Conservation (phyloP, 2,329 filamentous ascomycete genomes). For the Beauveria sp. region DNA sequence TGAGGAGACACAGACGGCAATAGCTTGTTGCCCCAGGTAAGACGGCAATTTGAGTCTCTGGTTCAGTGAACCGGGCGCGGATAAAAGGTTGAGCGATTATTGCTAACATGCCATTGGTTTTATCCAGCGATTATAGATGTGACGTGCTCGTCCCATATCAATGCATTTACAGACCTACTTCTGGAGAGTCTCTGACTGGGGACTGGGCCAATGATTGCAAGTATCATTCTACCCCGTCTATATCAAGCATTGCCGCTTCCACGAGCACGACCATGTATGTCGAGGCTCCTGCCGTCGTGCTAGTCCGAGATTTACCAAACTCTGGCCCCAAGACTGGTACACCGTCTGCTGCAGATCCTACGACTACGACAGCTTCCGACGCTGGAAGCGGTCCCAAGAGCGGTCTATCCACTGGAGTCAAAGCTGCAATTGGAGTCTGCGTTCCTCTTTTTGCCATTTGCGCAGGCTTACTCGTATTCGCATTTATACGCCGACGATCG, state of each 20-base stretch:
- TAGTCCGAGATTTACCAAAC: too few species aligned
- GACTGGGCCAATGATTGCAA: too few species aligned
- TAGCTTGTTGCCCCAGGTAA: not conserved
- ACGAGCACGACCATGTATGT: too few species aligned
- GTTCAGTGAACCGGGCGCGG: too few species aligned
- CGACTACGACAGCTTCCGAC: not conserved
- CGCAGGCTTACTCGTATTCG: not conserved
- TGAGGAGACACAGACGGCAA: not conserved
- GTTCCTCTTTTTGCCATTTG: not conserved
- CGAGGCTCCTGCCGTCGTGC: too few species aligned
- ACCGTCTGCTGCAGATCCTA: not conserved
- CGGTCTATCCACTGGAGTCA: not conserved
- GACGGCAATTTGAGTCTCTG: not conserved
- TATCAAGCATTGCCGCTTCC: too few species aligned
- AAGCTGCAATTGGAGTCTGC: not conserved
- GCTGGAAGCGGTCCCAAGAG: too few species aligned
- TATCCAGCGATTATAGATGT: too few species aligned
- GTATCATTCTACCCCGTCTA: too few species aligned
- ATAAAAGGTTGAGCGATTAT: not conserved
- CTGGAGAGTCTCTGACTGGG: too few species aligned
- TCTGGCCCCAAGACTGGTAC: not conserved
- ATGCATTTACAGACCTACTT: too few species aligned
- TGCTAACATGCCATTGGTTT: not conserved
- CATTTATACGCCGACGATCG: not conserved
- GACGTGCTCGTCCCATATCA: too few species aligned